Evolutionary conservation across 2,329 filamentous ascomycete genomes (phyloP), one percentile per base, ranked within the genome.

Genomic region (Aspergillus persii): DNA sequence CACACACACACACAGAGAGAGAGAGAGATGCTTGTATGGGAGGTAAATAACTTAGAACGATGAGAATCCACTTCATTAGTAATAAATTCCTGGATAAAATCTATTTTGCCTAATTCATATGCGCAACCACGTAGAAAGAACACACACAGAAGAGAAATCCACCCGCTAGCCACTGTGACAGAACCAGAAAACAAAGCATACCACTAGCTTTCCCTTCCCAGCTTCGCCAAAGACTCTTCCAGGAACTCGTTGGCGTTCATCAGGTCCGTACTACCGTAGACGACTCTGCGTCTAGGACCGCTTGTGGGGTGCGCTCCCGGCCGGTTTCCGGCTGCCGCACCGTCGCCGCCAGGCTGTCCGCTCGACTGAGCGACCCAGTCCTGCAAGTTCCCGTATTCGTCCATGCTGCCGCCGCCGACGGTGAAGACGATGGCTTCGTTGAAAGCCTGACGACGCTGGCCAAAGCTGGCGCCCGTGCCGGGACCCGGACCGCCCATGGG

Each of bases 301-400:
- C 78, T 78, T 4, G 62, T 61, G 47, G 66, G 27, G n/a, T 52
- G 79, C 73, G 62, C 67, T 39, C 63, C 62, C 5, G 29, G 31
- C 2, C 53, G 53, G 29, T 68, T 64, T 4, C 61, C 61, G 5
- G 80, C 77, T 12, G 70, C 67, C 15, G 73, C 72, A 31, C 77
- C 78, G 47, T 80, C 81, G 39, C 77, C 77, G 12, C 86, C 86
- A 51, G 83, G 81, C 51, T 74, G 76, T 46, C 79, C 80, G 53
- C 78, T 83, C 3, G 91, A 92, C 64, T 94, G 84, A 74, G 86
- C 87, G 4, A 94, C 92, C 95, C 95, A 99, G 72, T 98, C 95
- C 73, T 96, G 92, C 73, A 99, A 75, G 76, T 99, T 99, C 23
- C 93, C 94, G 73, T 98, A 99, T 75, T 99, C 95, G 68, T 99